Evolutionary conservation across 768 basidiomycete genomes (phyloP).

Genomic region (Pulveroboletus sp.): DNA sequence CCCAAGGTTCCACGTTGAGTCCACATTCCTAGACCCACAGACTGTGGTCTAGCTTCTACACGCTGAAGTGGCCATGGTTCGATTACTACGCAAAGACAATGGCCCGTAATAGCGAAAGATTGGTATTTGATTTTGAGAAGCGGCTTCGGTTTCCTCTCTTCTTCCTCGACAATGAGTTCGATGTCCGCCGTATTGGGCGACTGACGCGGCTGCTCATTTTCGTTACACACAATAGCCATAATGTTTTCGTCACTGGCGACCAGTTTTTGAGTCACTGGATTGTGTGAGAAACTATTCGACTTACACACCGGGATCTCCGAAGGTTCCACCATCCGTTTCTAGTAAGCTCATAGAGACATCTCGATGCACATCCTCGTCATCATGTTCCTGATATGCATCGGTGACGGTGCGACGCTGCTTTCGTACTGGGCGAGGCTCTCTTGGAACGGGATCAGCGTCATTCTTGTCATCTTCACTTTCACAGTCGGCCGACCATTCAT

Average conservation of each 20-base stretch:
- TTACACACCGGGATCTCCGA: constrained; percentile 2
- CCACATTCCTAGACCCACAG: constrained; percentile 30
- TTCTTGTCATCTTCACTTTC: constrained; percentile 17
- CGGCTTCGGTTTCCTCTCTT: constrained; percentile 72
- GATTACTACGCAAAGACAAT: constrained; percentile 76
- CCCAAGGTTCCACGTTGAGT: constrained; percentile 22
- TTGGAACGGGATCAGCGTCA: constrained; percentile 7
- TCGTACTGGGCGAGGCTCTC: constrained; percentile 28
- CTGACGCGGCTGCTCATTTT: background rate
- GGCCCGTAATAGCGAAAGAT: constrained; percentile 66
- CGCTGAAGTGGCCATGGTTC: constrained; percentile 71
- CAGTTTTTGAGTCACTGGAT: background rate
- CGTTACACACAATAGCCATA: background rate
- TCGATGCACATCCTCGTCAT: constrained; percentile 11
- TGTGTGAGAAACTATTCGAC: background rate
- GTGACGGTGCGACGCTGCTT: constrained; percentile 28
- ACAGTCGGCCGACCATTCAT: constrained; percentile 19
- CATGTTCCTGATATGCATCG: constrained; percentile 26
- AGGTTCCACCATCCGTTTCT: background rate
- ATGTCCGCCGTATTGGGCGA: constrained; percentile 17
- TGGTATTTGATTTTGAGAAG: constrained; percentile 60
- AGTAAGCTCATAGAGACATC: constrained; percentile 19
- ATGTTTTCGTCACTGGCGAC: background rate
- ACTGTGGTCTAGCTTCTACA: constrained; percentile 29
- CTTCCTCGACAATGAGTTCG: constrained; percentile 49